Conservation (phyloP, 371 early-diverging fungal species). For the Apophysomyces trapeziformis region DNA sequence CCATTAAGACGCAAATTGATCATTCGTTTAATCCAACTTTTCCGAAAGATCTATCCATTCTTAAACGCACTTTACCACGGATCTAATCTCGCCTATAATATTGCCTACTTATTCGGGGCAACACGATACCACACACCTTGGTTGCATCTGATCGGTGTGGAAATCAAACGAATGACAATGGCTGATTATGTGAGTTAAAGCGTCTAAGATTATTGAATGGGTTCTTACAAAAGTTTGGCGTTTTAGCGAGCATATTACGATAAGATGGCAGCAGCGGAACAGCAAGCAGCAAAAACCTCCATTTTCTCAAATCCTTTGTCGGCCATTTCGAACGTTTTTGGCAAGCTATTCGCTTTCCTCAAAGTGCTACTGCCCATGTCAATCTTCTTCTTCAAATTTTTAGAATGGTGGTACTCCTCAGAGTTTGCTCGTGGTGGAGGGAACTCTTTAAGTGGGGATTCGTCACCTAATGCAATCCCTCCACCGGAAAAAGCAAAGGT, state of each 20-base stretch:
- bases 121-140: slow-evolving; percentile 83
- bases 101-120: slow-evolving; percentile 83
- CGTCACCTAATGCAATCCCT: slow-evolving; percentile 39
- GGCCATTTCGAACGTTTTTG: slow-evolving; percentile 35
- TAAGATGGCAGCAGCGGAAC: slow-evolving; percentile 23
- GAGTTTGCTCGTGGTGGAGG: slow-evolving; percentile 60
- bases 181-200: slow-evolving; percentile 76
- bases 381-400: slow-evolving; percentile 90
- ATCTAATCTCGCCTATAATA: slow-evolving; percentile 66
- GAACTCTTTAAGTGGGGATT: slow-evolving; percentile 37
- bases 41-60: slow-evolving; percentile 71
- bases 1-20: slow-evolving; percentile 20
- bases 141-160: slow-evolving; percentile 75
- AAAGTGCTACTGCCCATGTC: slow-evolving; percentile 84
- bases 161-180: slow-evolving; percentile 78
- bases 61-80: slow-evolving; percentile 68
- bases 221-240: not conserved
- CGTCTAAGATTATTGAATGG: not conserved
- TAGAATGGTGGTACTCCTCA: slow-evolving; percentile 95
- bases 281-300: slow-evolving; percentile 15
- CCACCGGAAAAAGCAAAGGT: slow-evolving; percentile 73
- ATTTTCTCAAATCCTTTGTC: slow-evolving; percentile 27
- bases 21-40: slow-evolving; percentile 50
- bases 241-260: slow-evolving; percentile 47
- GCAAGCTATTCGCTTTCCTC: slow-evolving; percentile 70